Evolutionary conservation across 768 basidiomycete genomes (phyloP), one percentile per base, ranked within the genome.

Genomic region (Rhodocollybia butyracea): DNA sequence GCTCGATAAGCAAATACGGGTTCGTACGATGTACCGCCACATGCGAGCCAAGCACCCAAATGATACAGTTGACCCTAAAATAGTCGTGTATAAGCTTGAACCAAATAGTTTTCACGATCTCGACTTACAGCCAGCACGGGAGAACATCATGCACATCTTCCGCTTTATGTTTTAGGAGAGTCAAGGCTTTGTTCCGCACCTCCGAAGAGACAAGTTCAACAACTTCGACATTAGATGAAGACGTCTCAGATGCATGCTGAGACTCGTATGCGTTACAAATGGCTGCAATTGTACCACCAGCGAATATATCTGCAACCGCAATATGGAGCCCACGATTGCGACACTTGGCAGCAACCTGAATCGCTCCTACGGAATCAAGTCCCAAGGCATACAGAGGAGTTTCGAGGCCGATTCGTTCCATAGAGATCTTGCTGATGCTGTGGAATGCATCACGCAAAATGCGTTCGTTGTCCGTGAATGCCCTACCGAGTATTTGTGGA

Each of bases 281-380:
- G 29, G 69, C 68, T 1, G 63, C 68, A 13, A 80, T 59, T 3
- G 76, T 76, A 39, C 60, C 60, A 47, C 77, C 73, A 34, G 64
- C 71, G 40, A 77, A 60, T n/a, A 80, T 69, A 54, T 79, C 76
- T 29, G 67, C 73, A 2, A 72, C 69, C 12, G 59, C 53, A 26
- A 74, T 43, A 19, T 57, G 56, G 40, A 79, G 56, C 1, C 78
- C 78, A 3, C 62, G 66, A 42, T 65, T 63, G 42, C 73, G 68
- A 59, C 71, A 72, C 54, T 69, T 75, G 6, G 74, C 69, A 10
- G 69, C 68, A 12, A 81, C 65, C 48, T 74, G 73, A 32, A 81
- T 76, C 21, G 79, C 76, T 19, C 74, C 75, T 55, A 81, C 80
- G 1, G 79, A 81, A 59, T 80, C 79, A 11, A 80, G 65, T 19